These are phyloP conservation scores for Boehmeria nivea DNA, from an alignment of 306 rosid genomes.

Conservation along the genomic window DNA sequence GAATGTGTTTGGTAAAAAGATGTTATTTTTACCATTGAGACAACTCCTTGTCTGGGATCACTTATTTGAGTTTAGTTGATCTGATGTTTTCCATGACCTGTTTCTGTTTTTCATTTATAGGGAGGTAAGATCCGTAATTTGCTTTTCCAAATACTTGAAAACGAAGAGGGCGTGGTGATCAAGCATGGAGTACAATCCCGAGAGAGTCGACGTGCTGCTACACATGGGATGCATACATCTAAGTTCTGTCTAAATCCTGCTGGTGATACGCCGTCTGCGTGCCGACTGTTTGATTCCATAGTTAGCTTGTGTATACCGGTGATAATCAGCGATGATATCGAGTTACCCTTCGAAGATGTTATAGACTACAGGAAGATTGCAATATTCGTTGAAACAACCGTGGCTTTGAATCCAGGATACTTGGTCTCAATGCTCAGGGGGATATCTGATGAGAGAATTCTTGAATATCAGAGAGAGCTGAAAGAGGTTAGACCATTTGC, in stretches of 20 bases:
- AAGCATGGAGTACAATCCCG: slow-evolving; percentile 81
- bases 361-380: slow-evolving; percentile 83
- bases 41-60: too few relatives aligned
- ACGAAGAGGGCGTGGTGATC: slow-evolving; percentile 58
- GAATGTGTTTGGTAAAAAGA: too few relatives aligned
- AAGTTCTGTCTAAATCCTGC: slow-evolving; percentile 95
- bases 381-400: slow-evolving; percentile 59
- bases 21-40: too few relatives aligned
- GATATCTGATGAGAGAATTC: slow-evolving; percentile 44
- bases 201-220: slow-evolving; percentile 35
- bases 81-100: neutral
- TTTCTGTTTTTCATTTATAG: slow-evolving; percentile 21
- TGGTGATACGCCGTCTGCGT: slow-evolving; percentile 95
- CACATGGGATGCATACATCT: slow-evolving; percentile 89
- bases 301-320: slow-evolving; percentile 94
- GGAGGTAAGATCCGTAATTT: slow-evolving; percentile 89
- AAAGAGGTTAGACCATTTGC: slow-evolving; percentile 53
- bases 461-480: slow-evolving; percentile 74
- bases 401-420: slow-evolving; percentile 62
- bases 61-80: neutral
- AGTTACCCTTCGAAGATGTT: slow-evolving; percentile 89
- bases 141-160: slow-evolving; percentile 72
- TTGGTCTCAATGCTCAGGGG: slow-evolving; percentile 61
- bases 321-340: slow-evolving; percentile 71
- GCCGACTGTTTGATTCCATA: slow-evolving; percentile 88